phyloP scores from a whole-genome alignment of 768 basidiomycete genomes.

The Macrolepiota fuliginosa region DNA sequence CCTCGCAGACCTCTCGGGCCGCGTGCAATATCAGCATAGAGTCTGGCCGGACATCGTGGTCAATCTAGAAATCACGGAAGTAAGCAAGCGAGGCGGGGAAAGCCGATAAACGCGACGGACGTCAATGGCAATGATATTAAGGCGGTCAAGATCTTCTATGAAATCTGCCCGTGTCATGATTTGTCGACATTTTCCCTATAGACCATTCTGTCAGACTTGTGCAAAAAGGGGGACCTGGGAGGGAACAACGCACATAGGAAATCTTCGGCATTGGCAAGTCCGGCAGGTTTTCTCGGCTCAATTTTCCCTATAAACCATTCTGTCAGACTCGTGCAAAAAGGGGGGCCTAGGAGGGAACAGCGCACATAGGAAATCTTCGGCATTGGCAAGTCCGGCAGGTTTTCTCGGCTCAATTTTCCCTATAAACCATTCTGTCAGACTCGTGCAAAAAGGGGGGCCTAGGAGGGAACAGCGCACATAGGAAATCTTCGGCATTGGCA shows the following conservation, averaged over 20 bases:
- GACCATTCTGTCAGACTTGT: neutral
- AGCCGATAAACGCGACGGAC: conserved; percentile 35
- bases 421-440: too few relatives aligned
- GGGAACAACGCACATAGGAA: conserved; percentile 46
- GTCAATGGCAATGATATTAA: conserved; percentile 78
- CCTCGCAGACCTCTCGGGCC: conserved; percentile 65
- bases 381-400: conserved; percentile 46
- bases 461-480: conserved; percentile 43
- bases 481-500: conserved; percentile 61
- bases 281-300: conserved; percentile 28
- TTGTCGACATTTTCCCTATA: conserved; percentile 64
- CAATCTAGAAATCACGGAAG: conserved; percentile 40
- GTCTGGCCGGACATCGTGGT: conserved; percentile 78
- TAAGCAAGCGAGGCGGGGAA: neutral
- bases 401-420: conserved; percentile 27
- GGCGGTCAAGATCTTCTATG: conserved; percentile 69
- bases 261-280: conserved; percentile 60
- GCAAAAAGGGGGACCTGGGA: neutral
- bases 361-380: conserved; percentile 64
- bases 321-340: neutral
- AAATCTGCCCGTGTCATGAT: conserved; percentile 88
- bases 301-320: too few relatives aligned
- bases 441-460: neutral
- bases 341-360: conserved; percentile 9
- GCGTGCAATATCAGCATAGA: conserved; percentile 75